Conservation (phyloP, 225 moss, liverwort and hornwort genomes). For the Climacium dendroides region DNA sequence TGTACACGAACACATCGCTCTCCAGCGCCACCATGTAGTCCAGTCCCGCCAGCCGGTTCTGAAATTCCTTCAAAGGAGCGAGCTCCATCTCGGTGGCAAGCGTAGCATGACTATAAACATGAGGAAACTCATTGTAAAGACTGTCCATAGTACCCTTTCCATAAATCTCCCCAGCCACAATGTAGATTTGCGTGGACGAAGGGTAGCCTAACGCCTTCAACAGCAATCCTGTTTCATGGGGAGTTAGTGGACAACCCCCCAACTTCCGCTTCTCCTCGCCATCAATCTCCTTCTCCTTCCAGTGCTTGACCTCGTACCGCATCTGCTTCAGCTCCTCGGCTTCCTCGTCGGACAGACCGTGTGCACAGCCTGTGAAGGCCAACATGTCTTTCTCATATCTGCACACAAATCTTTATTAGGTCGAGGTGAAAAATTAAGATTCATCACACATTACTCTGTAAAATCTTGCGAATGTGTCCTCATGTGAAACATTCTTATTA, state of each 20-base stretch:
- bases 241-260: constrained; percentile 72
- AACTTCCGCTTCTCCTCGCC: constrained; percentile 42
- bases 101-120: constrained; percentile 39
- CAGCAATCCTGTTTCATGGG: constrained; percentile 45
- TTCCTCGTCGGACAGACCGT: constrained; percentile 39
- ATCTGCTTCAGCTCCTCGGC: constrained; percentile 48
- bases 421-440: neutral
- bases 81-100: constrained; percentile 42
- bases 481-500: neutral
- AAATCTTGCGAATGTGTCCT: neutral
- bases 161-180: constrained; percentile 66
- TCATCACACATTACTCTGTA: neutral
- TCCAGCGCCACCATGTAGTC: constrained; percentile 69
- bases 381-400: constrained; percentile 86
- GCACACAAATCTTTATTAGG: neutral
- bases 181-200: constrained; percentile 48
- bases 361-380: constrained; percentile 63
- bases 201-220: constrained; percentile 62
- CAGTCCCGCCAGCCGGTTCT: constrained; percentile 55
- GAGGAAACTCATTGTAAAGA: constrained; percentile 36
- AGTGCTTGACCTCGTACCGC: constrained; percentile 55
- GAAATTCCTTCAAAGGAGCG: constrained; percentile 22
- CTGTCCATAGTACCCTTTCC: constrained; percentile 33
- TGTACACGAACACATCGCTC: constrained; percentile 64
- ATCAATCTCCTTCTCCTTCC: constrained; percentile 84